These are phyloP conservation scores for Rosa persica DNA, from an alignment of 306 rosid genomes.

Conservation along the genomic window DNA sequence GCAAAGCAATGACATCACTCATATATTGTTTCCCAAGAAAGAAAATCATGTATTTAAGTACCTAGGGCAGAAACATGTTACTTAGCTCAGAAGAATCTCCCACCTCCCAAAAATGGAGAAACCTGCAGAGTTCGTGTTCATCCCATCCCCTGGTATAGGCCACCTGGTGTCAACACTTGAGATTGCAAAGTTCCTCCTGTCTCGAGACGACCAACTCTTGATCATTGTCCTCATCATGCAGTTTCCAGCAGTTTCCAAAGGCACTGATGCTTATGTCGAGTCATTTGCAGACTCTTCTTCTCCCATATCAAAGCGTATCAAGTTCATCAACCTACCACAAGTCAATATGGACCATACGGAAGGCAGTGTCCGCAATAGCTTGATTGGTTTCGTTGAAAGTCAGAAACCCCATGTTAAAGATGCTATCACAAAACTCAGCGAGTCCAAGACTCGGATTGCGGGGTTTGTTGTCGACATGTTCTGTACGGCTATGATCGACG, in stretches of 20 bases:
- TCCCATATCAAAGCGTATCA: neutral
- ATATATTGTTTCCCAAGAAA: neutral
- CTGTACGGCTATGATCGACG: conserved; percentile 48
- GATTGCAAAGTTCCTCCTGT: conserved; percentile 21
- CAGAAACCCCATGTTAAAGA: conserved; percentile 11
- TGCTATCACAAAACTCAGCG: conserved; percentile 8
- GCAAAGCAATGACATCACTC: neutral
- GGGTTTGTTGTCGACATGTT: conserved; percentile 51
- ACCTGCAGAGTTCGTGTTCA: conserved; percentile 15
- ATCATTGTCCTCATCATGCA: conserved; percentile 15
- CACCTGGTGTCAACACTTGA: conserved; percentile 16
- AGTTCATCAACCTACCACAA: conserved; percentile 10
- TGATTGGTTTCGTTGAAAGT: neutral
- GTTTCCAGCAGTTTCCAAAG: neutral
- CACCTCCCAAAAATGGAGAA: neutral
- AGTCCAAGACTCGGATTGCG: conserved; percentile 9
- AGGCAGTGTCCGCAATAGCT: neutral
- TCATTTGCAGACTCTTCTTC: neutral
- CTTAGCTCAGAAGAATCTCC: neutral
- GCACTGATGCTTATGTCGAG: neutral
- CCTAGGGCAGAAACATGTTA: neutral
- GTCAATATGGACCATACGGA: neutral
- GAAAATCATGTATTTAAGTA: neutral
- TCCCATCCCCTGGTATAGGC: conserved; percentile 17
- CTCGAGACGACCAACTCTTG: conserved; percentile 12